Conservation (phyloP, 2,329 filamentous ascomycete species). For the Neopestalotiopsis rosae region DNA sequence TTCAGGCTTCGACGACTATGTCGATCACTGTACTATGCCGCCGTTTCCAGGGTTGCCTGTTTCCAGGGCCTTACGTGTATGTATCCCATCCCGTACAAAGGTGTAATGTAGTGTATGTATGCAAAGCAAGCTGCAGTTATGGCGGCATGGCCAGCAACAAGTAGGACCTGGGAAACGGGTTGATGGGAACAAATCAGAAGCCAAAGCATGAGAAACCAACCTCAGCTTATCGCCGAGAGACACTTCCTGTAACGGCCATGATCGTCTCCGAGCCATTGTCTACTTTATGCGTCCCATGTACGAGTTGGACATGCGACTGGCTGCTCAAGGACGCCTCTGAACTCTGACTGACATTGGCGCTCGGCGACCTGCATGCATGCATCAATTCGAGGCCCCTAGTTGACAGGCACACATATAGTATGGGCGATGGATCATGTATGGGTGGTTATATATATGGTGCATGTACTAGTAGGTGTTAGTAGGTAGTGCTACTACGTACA, state of each 20-base stretch:
- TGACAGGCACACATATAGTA: not conserved
- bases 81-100: too few relatives aligned
- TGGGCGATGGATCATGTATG: too few relatives aligned
- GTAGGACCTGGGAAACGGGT: not conserved
- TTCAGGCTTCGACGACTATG: constrained; percentile 2
- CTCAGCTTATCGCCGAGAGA: not conserved
- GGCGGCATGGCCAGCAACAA: not conserved
- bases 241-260: not conserved
- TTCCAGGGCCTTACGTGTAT: not conserved
- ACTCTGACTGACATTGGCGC: not conserved
- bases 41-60: not conserved
- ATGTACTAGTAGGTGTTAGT: too few relatives aligned
- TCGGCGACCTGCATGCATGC: not conserved
- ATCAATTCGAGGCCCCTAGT: not conserved
- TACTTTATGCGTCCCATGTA: not conserved
- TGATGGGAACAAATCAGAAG: not conserved
- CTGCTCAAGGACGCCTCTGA: not conserved
- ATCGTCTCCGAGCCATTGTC: not conserved
- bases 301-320: not conserved
- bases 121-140: not conserved
- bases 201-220: not conserved
- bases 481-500: too few relatives aligned
- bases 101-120: too few relatives aligned
- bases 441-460: too few relatives aligned
- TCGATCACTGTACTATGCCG: not conserved